A percentile compares a stretch with the other conserved stretches of the same genome.
phyloP scores from a whole-genome alignment of 2,329 filamentous ascomycete genomes.

The Seiridium cupressi region DNA sequence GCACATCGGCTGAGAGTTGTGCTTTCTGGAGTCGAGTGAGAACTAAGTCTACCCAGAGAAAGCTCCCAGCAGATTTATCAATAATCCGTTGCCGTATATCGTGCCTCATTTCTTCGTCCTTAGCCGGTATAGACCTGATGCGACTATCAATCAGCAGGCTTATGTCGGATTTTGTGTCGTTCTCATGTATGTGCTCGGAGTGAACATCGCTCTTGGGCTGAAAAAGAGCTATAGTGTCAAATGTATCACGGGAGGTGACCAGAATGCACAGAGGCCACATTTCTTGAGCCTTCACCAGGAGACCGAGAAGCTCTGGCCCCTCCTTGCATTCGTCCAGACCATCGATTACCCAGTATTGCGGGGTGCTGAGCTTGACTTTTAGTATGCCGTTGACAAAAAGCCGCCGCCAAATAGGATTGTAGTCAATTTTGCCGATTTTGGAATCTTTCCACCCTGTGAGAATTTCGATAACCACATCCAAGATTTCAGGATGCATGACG shows the following conservation, averaged over 20 bases:
- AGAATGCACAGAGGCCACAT: constrained; percentile 23
- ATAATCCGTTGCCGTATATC: constrained; percentile 19
- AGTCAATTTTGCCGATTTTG: constrained; percentile 19
- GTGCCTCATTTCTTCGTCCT: constrained; percentile 8
- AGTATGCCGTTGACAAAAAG: constrained; percentile 20
- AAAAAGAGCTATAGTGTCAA: constrained; percentile 11
- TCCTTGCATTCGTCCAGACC: constrained; percentile 28
- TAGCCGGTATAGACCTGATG: background rate
- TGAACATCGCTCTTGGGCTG: constrained; percentile 12
- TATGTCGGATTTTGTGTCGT: constrained; percentile 15
- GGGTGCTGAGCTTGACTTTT: constrained; percentile 2
- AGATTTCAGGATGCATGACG: constrained; percentile 17
- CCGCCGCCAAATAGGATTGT: constrained; percentile 23
- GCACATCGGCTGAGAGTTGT: constrained; percentile 19
- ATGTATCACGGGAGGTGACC: constrained; percentile 21
- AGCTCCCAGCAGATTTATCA: constrained; percentile 23
- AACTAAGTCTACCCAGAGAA: constrained; percentile 28
- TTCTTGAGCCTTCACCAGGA: constrained; percentile 20
- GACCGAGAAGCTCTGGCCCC: constrained; percentile 17
- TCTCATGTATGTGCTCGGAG: constrained; percentile 17
- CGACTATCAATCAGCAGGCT: background rate
- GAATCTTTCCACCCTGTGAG: constrained; percentile 13
- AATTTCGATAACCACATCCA: constrained; percentile 11
- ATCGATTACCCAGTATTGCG: constrained; percentile 31
- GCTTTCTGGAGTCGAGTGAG: constrained; percentile 23